These are phyloP conservation scores for Cutaneotrichosporon cyanovorans DNA, from an alignment of 1,284 basidiomycete genomes.

Conservation along the genomic window DNA sequence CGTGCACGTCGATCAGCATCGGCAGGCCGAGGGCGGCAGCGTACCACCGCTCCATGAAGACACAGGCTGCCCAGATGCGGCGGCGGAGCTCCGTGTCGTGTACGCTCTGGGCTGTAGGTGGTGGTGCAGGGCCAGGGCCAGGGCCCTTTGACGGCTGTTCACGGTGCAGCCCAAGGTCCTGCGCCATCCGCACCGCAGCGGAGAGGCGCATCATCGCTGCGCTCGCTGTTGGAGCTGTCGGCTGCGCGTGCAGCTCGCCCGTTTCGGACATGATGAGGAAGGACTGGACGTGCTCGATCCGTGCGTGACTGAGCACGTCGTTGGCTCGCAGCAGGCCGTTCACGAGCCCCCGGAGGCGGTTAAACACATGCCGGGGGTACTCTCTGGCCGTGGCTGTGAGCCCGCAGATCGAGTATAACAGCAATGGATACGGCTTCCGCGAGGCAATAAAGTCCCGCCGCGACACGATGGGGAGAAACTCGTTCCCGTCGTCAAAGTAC, in stretches of 20 bases:
- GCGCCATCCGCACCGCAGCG: conserved; percentile 77
- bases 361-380: conserved; percentile 73
- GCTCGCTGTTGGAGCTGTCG: conserved; percentile 41
- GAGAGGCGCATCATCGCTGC: conserved; percentile 38
- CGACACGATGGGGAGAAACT: conserved; percentile 79
- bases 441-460: conserved; percentile 71
- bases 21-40: conserved; percentile 47
- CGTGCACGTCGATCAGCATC: conserved; percentile 83
- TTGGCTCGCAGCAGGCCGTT: conserved; percentile 79
- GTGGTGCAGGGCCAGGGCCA: too few species aligned
- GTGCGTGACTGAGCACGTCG: conserved; percentile 79
- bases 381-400: conserved; percentile 78
- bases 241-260: conserved; percentile 46
- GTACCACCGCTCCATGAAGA: conserved; percentile 81
- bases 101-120: conserved; percentile 10
- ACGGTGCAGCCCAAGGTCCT: conserved; percentile 84
- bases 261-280: conserved; percentile 55
- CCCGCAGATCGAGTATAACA: conserved; percentile 88
- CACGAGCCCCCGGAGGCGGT: conserved; percentile 73
- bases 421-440: conserved; percentile 48
- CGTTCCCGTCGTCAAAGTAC: conserved; percentile 78
- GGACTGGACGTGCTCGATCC: conserved; percentile 80
- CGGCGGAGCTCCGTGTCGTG: conserved; percentile 64
- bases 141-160: conserved; percentile 41
- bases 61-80: conserved; percentile 81